These are phyloP conservation scores for Fusarium globosum DNA, from an alignment of 2,329 filamentous ascomycete species.

Conservation along the genomic window DNA sequence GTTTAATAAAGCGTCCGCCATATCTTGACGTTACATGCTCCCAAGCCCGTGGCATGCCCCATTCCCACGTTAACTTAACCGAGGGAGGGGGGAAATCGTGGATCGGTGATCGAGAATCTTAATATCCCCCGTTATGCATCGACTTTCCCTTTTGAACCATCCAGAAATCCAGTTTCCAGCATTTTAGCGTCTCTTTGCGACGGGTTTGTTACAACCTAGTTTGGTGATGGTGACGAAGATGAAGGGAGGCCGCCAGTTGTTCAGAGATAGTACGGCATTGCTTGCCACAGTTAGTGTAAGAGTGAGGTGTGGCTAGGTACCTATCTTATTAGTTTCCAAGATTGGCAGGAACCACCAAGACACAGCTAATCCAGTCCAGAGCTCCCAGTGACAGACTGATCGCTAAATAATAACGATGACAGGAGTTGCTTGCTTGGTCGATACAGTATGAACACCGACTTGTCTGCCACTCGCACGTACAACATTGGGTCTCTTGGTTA, in stretches of 20 bases:
- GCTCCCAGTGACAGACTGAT: constrained; percentile 21
- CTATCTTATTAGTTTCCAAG: neutral
- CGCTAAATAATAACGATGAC: neutral
- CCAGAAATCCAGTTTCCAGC: constrained; percentile 23
- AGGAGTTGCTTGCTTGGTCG: neutral
- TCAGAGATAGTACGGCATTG: neutral
- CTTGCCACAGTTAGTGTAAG: constrained; percentile 22
- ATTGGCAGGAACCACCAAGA: constrained; percentile 2
- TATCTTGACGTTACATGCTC: constrained; percentile 37
- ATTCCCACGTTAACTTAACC: constrained; percentile 25
- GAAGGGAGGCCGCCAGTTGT: constrained; percentile 21
- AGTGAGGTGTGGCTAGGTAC: constrained; percentile 29
- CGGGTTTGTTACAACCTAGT: constrained; percentile 13
- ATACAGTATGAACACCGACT: neutral
- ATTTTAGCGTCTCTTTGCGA: constrained; percentile 30
- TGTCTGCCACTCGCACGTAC: neutral
- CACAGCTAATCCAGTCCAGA: constrained; percentile 13
- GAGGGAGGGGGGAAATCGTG: constrained; percentile 7
- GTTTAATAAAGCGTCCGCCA: constrained; percentile 3
- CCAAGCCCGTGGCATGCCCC: neutral
- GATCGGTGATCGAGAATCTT: constrained; percentile 9
- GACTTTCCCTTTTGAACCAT: constrained; percentile 7
- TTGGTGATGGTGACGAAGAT: constrained; percentile 20
- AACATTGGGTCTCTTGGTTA: constrained; percentile 6
- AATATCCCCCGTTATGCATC: neutral